These are phyloP conservation scores for Aspergillus sp. DNA, from an alignment of 2,329 filamentous ascomycete species.

Conservation along the genomic window DNA sequence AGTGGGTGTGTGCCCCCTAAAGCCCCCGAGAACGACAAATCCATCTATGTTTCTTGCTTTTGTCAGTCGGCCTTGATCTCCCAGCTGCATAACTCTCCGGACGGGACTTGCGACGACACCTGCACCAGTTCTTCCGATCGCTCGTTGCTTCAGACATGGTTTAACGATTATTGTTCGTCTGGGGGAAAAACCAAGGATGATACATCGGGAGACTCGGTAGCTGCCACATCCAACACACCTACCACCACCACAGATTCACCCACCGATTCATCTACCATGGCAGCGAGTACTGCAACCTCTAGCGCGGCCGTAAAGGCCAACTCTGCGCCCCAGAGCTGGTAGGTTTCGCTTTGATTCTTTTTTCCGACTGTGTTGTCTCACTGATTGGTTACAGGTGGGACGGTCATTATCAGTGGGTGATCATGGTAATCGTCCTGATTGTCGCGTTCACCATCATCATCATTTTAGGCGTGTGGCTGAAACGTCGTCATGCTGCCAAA, in stretches of 20 bases:
- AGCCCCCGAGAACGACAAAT: slow-evolving; percentile 43
- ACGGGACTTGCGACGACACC: slow-evolving; percentile 58
- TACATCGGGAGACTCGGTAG: slow-evolving; percentile 13
- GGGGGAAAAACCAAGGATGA: slow-evolving; percentile 37
- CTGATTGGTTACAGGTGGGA: slow-evolving; percentile 21
- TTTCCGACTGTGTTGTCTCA: too few species aligned
- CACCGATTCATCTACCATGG: slow-evolving; percentile 12
- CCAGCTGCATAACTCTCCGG: slow-evolving; percentile 52
- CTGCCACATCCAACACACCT: slow-evolving; percentile 21
- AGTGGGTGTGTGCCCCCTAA: slow-evolving; percentile 62
- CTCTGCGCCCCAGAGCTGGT: background rate
- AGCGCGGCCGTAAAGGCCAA: too few species aligned
- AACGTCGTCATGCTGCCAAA: slow-evolving; percentile 68
- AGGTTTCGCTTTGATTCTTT: background rate
- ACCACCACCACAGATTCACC: slow-evolving; percentile 7
- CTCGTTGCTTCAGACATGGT: slow-evolving; percentile 64
- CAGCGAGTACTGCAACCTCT: too few species aligned
- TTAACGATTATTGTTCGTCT: slow-evolving; percentile 57
- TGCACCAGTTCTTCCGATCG: slow-evolving; percentile 53
- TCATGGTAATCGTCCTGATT: slow-evolving; percentile 72
- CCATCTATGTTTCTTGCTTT: slow-evolving; percentile 66
- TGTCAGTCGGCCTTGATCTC: slow-evolving; percentile 61
- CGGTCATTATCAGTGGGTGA: slow-evolving; percentile 72
- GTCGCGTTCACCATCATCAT: slow-evolving; percentile 65
- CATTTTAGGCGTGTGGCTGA: slow-evolving; percentile 64